Conservation (phyloP, 2,329 filamentous ascomycete species). For the Akanthomyces uredinophilus region DNA sequence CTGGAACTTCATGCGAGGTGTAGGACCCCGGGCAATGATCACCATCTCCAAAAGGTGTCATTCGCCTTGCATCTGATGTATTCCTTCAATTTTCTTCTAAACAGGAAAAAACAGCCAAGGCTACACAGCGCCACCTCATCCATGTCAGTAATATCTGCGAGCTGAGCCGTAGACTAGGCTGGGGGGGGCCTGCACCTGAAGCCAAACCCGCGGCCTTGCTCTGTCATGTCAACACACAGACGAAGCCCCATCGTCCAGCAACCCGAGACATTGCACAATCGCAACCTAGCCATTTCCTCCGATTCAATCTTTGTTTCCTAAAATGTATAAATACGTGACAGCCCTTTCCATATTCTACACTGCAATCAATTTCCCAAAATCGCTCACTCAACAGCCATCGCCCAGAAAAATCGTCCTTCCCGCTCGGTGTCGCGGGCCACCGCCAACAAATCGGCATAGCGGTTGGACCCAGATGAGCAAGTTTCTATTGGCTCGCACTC, state of each 20-base stretch:
- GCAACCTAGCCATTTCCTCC: not conserved
- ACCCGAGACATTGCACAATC: not conserved
- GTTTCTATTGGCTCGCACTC: constrained; percentile 34
- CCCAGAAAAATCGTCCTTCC: not conserved
- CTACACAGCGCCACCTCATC: not conserved
- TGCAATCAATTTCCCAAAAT: not conserved
- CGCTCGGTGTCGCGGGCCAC: not conserved
- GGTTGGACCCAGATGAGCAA: constrained; percentile 30
- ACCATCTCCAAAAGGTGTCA: not conserved
- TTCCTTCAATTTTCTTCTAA: not conserved
- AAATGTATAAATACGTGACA: not conserved
- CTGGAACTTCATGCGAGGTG: not conserved
- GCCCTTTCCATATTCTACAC: not conserved
- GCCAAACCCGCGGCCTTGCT: not conserved
- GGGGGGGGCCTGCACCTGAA: not conserved
- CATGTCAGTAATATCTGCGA: not conserved
- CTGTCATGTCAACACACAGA: not conserved
- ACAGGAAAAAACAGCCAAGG: not conserved
- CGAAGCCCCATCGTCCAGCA: not conserved
- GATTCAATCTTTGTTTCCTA: not conserved
- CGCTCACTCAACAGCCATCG: not conserved
- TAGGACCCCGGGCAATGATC: not conserved
- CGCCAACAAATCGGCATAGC: not conserved
- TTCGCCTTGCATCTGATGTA: not conserved
- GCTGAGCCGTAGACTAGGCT: not conserved